Evolutionary conservation across 805 yeast species (phyloP).

Genomic region (Yarrowia keelungensis): DNA sequence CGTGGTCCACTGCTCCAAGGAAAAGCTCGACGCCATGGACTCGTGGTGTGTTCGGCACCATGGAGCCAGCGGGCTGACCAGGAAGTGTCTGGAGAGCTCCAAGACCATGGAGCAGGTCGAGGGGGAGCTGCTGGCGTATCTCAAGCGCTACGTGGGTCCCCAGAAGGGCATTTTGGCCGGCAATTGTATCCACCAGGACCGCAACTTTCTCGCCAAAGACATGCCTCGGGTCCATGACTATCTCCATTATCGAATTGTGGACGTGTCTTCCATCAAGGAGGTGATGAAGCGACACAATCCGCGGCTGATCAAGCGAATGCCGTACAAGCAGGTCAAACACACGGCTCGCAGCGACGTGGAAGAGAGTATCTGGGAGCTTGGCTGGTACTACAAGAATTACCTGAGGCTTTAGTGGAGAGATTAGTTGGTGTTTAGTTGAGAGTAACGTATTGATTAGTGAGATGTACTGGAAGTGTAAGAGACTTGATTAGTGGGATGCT

Average conservation of each 20-base stretch:
- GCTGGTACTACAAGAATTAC: conserved; percentile 4
- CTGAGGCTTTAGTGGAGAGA: background rate
- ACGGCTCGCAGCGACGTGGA: conserved; percentile 10
- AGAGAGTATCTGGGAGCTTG: conserved; percentile 6
- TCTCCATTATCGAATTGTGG: background rate
- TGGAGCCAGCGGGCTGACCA: conserved; percentile 5
- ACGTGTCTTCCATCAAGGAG: conserved; percentile 14
- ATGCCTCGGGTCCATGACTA: conserved; percentile 4
- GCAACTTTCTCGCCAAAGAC: conserved; percentile 15
- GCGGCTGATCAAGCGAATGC: background rate
- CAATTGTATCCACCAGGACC: conserved; percentile 11
- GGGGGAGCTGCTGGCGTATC: background rate
- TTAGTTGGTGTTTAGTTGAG: too few species aligned
- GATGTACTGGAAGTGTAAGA: too few species aligned
- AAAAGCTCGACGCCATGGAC: background rate
- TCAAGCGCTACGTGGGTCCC: background rate
- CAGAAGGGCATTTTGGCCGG: background rate
- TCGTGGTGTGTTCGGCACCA: conserved; percentile 5
- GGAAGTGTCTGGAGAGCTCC: conserved; percentile 1
- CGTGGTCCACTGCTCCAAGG: conserved; percentile 5
- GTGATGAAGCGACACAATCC: conserved; percentile 14
- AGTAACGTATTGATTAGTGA: too few species aligned
- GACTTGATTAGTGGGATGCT: too few species aligned
- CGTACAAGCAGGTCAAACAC: conserved; percentile 17
- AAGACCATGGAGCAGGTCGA: conserved; percentile 6